Conservation (phyloP, 1,139 yeast genomes). For the Debaryomyces robertsiae region DNA sequence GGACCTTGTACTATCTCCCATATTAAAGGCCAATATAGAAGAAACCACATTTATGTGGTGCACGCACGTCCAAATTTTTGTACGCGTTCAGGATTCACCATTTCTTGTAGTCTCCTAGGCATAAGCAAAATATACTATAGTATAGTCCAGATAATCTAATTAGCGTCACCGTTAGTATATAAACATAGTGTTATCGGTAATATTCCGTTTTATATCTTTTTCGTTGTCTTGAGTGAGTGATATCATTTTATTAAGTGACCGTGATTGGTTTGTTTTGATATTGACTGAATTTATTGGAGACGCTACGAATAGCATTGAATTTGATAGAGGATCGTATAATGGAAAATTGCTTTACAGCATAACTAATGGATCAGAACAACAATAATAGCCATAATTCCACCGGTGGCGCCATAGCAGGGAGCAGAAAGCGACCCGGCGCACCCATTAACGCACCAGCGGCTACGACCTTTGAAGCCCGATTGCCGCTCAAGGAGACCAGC, state of each 20-base stretch:
- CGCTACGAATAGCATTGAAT: not conserved
- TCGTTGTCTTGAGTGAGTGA: not conserved
- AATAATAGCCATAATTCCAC: conserved; percentile 4
- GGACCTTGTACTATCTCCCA: not conserved
- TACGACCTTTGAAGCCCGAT: conserved; percentile 24
- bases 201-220: too few species aligned
- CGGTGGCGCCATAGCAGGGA: not conserved
- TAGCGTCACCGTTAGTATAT: too few species aligned
- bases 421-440: conserved; percentile 3
- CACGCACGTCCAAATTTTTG: conserved; percentile 6
- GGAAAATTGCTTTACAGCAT: conserved; percentile 2
- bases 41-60: conserved; percentile 3
- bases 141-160: too few species aligned
- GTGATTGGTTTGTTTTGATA: conserved; percentile 2
- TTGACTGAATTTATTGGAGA: conserved; percentile 4
- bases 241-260: not conserved
- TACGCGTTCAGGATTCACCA: conserved; percentile 4
- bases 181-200: too few species aligned
- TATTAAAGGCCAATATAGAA: not conserved
- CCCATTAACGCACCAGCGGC: conserved; percentile 8
- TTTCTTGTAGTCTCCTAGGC: too few species aligned
- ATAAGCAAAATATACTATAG: too few species aligned
- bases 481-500: conserved; percentile 47
- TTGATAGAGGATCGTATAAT: conserved; percentile 3
- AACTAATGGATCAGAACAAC: conserved; percentile 8